These are phyloP conservation scores for Phallus indusiatus DNA, from an alignment of 768 basidiomycete genomes.

Conservation along the genomic window DNA sequence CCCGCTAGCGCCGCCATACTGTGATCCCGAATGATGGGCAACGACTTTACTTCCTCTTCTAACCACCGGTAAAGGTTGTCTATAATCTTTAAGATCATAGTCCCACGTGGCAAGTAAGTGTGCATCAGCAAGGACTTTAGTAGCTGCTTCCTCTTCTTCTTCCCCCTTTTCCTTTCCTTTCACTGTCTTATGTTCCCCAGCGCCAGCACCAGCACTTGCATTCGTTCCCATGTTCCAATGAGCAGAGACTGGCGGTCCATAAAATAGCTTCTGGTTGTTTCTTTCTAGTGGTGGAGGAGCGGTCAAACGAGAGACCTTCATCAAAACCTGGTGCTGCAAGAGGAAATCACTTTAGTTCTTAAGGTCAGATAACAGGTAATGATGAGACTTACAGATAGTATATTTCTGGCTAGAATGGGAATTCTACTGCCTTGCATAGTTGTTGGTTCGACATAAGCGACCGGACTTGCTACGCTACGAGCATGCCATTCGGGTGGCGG, in stretches of 20 bases:
- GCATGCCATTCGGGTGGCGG: conserved; percentile 17
- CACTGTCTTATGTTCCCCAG: conserved; percentile 21
- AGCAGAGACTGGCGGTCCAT: conserved; percentile 22
- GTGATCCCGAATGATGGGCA: background rate
- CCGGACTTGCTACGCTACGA: conserved; percentile 38
- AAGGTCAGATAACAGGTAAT: background rate
- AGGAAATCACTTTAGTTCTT: background rate
- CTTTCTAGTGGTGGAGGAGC: conserved; percentile 60
- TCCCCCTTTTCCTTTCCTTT: conserved; percentile 19
- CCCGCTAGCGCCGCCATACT: background rate
- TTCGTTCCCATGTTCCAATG: conserved; percentile 21
- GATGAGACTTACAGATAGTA: conserved; percentile 48
- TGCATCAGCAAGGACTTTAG: conserved; percentile 41
- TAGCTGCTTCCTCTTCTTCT: conserved; percentile 21
- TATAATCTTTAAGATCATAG: conserved; percentile 35
- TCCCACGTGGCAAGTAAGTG: conserved; percentile 49
- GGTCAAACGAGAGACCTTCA: conserved; percentile 50
- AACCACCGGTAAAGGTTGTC: conserved; percentile 25
- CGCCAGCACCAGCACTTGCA: no score
- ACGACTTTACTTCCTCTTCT: conserved; percentile 19
- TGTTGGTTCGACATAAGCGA: conserved; percentile 46
- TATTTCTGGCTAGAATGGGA: conserved; percentile 54
- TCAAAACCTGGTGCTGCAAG: conserved; percentile 41
- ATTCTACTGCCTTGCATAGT: conserved; percentile 56
- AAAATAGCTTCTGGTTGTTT: conserved; percentile 35